Evolutionary conservation across 1,139 yeast genomes (phyloP).

Genomic region (Hemisphaericaspora lyxosophila): DNA sequence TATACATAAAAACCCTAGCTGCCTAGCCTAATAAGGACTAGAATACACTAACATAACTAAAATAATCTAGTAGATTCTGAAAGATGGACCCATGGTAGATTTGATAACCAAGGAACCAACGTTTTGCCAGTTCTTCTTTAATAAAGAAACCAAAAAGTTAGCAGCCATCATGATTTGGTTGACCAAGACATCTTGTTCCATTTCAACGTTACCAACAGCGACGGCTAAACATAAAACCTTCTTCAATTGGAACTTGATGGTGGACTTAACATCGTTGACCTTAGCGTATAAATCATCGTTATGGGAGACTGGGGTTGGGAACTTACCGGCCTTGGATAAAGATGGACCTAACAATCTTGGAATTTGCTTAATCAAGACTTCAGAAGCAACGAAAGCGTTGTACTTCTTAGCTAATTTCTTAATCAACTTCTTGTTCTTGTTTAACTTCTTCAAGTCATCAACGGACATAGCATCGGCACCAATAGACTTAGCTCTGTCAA

Average conservation of each 20-base stretch:
- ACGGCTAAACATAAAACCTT: slow-evolving; percentile 87
- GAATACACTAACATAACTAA: no score
- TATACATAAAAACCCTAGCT: slow-evolving; percentile 6
- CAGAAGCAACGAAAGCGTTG: slow-evolving; percentile 99
- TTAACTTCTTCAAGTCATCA: slow-evolving; percentile 99
- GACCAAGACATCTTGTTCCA: slow-evolving; percentile 95
- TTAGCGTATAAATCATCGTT: slow-evolving; percentile 95
- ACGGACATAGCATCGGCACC: slow-evolving; percentile 99
- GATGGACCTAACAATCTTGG: slow-evolving; percentile 99
- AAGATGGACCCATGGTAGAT: slow-evolving; percentile 99
- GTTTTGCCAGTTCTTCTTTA: slow-evolving; percentile 99
- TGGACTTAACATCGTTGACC: slow-evolving; percentile 97
- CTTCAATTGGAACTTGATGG: slow-evolving; percentile 99
- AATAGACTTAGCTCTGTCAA: slow-evolving; percentile 99
- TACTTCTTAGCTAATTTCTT: slow-evolving; percentile 99
- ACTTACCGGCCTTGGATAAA: slow-evolving; percentile 99
- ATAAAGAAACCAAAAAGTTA: slow-evolving; percentile 98
- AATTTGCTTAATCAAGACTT: slow-evolving; percentile 98
- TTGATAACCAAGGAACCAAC: slow-evolving; percentile 99
- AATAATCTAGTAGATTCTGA: slow-evolving; percentile 88
- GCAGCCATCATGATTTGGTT: slow-evolving; percentile 99
- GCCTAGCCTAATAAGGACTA: no score
- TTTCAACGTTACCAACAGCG: slow-evolving; percentile 98
- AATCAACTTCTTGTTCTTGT: slow-evolving; percentile 99
- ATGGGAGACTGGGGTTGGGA: slow-evolving; percentile 99